phyloP scores from a whole-genome alignment of 768 basidiomycete genomes.

The Macrolepiota albuminosa region DNA sequence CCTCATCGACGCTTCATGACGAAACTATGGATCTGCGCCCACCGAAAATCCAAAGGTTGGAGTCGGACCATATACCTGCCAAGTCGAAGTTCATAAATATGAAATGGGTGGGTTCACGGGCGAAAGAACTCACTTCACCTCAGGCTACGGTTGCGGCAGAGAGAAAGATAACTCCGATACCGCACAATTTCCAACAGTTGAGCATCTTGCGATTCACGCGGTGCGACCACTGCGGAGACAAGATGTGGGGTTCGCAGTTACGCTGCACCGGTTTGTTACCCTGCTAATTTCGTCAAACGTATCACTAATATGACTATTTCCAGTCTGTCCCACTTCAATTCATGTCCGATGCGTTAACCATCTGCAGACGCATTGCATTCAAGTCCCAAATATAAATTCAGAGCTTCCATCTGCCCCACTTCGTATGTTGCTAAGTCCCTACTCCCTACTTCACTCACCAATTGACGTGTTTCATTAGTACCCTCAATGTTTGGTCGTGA shows the following conservation, averaged over 20 bases:
- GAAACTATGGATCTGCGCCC: conserved; percentile 36
- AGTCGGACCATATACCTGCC: conserved; percentile 44
- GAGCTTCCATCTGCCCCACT: conserved; percentile 29
- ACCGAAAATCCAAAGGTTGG: conserved; percentile 38
- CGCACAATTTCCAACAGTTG: conserved; percentile 87
- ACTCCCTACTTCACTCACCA: neutral
- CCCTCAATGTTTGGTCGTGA: conserved; percentile 94
- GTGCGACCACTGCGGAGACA: conserved; percentile 95
- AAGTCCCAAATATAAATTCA: conserved; percentile 21
- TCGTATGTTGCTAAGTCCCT: conserved; percentile 29
- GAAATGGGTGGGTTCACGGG: conserved; percentile 58
- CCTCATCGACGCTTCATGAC: conserved; percentile 46
- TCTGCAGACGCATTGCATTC: conserved; percentile 62
- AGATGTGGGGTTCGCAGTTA: conserved; percentile 97
- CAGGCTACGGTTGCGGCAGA: conserved; percentile 19
- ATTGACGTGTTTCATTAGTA: conserved; percentile 34
- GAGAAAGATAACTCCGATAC: conserved; percentile 38
- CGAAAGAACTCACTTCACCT: conserved; percentile 39
- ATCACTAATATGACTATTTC: neutral
- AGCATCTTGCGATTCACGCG: conserved; percentile 85
- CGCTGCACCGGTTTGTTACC: conserved; percentile 73
- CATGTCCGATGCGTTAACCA: conserved; percentile 82
- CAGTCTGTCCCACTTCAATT: conserved; percentile 81
- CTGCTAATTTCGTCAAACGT: neutral
- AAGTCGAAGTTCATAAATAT: conserved; percentile 60